Evolutionary conservation across 1,284 basidiomycete species (phyloP), one percentile per base, ranked within the genome.

Genomic region (Ceratobasidium theobromae): DNA sequence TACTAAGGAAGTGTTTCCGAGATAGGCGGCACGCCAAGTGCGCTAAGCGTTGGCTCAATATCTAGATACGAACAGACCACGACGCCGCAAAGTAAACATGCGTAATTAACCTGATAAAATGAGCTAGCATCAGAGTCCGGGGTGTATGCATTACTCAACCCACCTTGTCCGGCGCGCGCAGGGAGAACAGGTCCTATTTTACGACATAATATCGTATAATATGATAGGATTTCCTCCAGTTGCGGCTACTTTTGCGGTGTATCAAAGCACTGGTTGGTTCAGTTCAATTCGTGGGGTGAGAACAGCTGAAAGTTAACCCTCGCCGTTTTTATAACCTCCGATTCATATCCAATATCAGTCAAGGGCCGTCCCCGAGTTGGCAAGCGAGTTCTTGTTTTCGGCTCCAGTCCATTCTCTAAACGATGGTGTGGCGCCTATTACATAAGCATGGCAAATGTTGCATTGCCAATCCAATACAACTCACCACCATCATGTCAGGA

Each of bases 401-500:
- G 35, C 8, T 8, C 9, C 9, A 8, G 35, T 16, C 8, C 16
- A 8, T 38, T 16, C 16, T 38, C 35, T 8, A 38, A 38, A 38
- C 35, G 35, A 45, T 45, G 18, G 43, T 45, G 43, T 8, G 18
- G 43, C 43, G 43, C 9, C 35, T 45, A n/a, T 45, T 45, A 45
- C 43, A n/a, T 45, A 45, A 45, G 9, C 9, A 5, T 14, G 9
- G 6, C 43, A 11, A 9, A 45, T 21, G 9, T 45, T 9, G 18
- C 43, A 45, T 14, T n/a, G 18, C 18, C 18, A 14, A 21, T 45
- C 18, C 18, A n/a, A 45, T 21, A 11, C 43, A 45, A 21, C 43
- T 33, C 71, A 72, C 40, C 51, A 65, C 57, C n/a, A 69, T 68
- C 68, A 89, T 90, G 88, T 82, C 87, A 48, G 79, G 81, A 73